Base-by-base conservation (phyloP, 2,329 filamentous ascomycete species). In the Sporothrix pallida region DNA sequence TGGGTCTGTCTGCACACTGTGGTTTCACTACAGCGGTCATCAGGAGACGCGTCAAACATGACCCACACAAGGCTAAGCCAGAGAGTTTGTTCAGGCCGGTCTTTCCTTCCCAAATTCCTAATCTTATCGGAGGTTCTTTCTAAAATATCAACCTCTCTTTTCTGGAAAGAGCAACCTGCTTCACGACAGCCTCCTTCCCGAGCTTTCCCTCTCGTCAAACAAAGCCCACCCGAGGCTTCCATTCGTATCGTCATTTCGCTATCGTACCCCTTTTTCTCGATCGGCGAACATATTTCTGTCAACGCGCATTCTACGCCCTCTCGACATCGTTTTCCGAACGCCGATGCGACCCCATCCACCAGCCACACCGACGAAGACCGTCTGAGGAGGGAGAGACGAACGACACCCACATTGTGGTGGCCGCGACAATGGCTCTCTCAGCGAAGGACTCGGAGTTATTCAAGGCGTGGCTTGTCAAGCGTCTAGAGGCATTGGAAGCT, bases 391-490 rank as follows among this genome's bases (percentile, higher is more conserved):
- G n/a, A 9, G 58, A 65, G 23, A 63, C 60, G 60, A 20, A 54
- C 50, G 7, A 8, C 60, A 26, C 23, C 23, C 23, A 26, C 23
- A 26, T 26, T 10, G 17, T 8, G n/a, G 37, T 6, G 60, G 8
- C 37, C 17, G 37, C 12, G 48, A 52, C 13, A 17, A 68, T 50
- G 65, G 65, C 44, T 26, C 65, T 68, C 23, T 46, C 50, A 9
- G 23, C 13, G 91, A 79, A 87, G 77, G 88, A 92, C 81, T 84
- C 86, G 81, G 83, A 87, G 72, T 83, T 87, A 75, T 85, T 96
- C 72, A 94, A 93, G 84, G 85, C 87, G 74, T 95, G 92, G 92
- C 90, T 95, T 75, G 89, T 94, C 75, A 91, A 91, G 82, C 89
- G 92, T 76, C 88, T 95, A 71, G 92, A 93, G 80, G 89, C 92